These are phyloP conservation scores for Solanum habrochaites DNA, from an alignment of 257 asterid species.

Conservation along the genomic window DNA sequence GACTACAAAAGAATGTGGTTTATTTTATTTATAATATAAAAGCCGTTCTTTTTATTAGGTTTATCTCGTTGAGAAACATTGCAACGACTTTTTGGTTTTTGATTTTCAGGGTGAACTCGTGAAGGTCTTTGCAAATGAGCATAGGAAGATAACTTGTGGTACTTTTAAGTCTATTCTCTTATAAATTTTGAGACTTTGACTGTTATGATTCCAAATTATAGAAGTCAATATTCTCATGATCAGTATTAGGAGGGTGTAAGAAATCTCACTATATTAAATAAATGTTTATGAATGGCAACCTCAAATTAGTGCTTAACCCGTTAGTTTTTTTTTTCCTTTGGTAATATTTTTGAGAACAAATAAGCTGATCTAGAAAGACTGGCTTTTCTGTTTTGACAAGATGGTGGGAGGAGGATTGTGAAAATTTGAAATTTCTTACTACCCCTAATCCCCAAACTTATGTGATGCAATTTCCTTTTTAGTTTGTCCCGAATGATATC, in stretches of 20 bases:
- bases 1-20: background rate
- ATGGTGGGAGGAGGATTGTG: background rate
- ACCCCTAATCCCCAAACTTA: background rate
- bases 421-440: background rate
- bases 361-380: background rate
- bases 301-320: background rate
- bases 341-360: background rate
- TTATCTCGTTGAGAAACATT: constrained; percentile 10
- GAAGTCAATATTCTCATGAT: background rate
- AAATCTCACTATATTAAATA: background rate
- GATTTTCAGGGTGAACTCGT: constrained; percentile 86
- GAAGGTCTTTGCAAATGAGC: constrained; percentile 87
- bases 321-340: background rate
- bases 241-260: background rate
- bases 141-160: constrained; percentile 84
- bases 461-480: background rate
- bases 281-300: background rate
- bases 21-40: background rate
- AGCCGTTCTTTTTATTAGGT: background rate
- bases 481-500: background rate
- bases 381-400: background rate
- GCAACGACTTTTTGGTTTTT: constrained; percentile 16
- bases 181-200: background rate
- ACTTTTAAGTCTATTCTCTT: constrained; percentile 11
- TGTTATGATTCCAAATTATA: background rate